Conservation (phyloP, 805 yeast genomes). For the Candida endomychidarum region DNA sequence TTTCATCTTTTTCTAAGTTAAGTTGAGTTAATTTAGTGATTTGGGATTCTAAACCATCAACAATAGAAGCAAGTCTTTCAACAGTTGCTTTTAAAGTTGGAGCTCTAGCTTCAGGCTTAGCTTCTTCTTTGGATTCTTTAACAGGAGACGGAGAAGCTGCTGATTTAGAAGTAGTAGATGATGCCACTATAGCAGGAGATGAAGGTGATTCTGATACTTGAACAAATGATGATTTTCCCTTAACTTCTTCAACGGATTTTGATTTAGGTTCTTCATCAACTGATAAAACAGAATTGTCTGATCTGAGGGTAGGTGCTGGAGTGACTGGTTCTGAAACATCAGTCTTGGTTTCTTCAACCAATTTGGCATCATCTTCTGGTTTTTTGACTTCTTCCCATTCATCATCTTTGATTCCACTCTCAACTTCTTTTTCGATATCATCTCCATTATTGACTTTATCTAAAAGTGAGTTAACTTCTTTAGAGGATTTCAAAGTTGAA, state of each 20-base stretch:
- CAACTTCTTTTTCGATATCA: conserved; percentile 35
- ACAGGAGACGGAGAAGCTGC: conserved; percentile 6
- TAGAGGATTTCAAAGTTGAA: conserved; percentile 36
- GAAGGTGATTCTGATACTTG: conserved; percentile 3
- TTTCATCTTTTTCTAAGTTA: conserved; percentile 64
- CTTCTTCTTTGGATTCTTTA: conserved; percentile 18
- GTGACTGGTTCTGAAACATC: conserved; percentile 12
- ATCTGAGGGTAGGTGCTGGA: conserved; percentile 15
- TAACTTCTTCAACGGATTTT: conserved; percentile 11
- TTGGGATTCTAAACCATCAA: conserved; percentile 55
- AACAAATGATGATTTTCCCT: not conserved
- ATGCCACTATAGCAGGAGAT: conserved; percentile 4
- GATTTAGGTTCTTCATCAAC: conserved; percentile 10
- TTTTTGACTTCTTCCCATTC: conserved; percentile 43
- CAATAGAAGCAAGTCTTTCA: conserved; percentile 62
- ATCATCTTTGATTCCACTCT: conserved; percentile 31
- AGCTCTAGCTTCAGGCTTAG: conserved; percentile 34
- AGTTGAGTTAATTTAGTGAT: conserved; percentile 51
- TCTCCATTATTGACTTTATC: conserved; percentile 39
- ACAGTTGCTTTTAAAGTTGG: conserved; percentile 71
- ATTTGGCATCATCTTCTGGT: conserved; percentile 19
- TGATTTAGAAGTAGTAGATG: not conserved
- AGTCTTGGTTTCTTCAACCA: conserved; percentile 11
- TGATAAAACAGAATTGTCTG: conserved; percentile 7
- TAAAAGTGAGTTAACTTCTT: conserved; percentile 34